Conservation (phyloP, 2,329 filamentous ascomycete species). For the Scedosporium minutisporum region DNA sequence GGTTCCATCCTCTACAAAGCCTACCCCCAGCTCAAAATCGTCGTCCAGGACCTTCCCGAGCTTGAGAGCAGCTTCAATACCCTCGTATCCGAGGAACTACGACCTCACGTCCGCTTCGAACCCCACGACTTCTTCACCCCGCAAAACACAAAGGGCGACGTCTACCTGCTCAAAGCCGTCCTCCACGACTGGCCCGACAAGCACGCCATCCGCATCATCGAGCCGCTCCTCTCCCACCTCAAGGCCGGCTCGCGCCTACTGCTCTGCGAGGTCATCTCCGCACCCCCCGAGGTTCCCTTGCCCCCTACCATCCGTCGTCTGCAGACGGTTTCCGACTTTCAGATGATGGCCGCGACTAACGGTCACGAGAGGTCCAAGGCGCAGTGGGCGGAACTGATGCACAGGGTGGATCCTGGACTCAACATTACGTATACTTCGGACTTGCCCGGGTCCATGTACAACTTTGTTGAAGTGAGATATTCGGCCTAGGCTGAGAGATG, state of each 20-base stretch:
- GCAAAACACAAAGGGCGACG: conserved; percentile 30
- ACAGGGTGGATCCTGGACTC: background rate
- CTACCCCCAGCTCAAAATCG: conserved; percentile 25
- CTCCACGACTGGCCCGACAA: conserved; percentile 46
- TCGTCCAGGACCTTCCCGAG: conserved; percentile 34
- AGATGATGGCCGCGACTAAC: conserved; percentile 41
- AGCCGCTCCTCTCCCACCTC: conserved; percentile 31
- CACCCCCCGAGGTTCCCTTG: conserved; percentile 17
- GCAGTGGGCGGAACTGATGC: background rate
- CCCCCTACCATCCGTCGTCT: background rate
- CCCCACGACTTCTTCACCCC: conserved; percentile 29
- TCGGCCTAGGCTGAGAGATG: too few species aligned
- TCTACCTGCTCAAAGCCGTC: conserved; percentile 44
- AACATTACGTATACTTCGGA: background rate
- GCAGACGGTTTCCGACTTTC: conserved; percentile 21
- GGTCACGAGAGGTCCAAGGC: conserved; percentile 11
- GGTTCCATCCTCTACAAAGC: conserved; percentile 17
- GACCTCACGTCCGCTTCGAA: conserved; percentile 23
- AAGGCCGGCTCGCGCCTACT: conserved; percentile 31
- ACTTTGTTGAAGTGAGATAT: background rate
- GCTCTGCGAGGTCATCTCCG: conserved; percentile 28
- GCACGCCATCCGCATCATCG: conserved; percentile 28
- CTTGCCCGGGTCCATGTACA: background rate
- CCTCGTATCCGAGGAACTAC: conserved; percentile 23
- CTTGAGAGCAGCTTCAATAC: conserved; percentile 23